A percentile compares a stretch with the other conserved stretches of the same genome.
phyloP scores from a whole-genome alignment of 768 basidiomycete species.

The Boletellus ananiceps region DNA sequence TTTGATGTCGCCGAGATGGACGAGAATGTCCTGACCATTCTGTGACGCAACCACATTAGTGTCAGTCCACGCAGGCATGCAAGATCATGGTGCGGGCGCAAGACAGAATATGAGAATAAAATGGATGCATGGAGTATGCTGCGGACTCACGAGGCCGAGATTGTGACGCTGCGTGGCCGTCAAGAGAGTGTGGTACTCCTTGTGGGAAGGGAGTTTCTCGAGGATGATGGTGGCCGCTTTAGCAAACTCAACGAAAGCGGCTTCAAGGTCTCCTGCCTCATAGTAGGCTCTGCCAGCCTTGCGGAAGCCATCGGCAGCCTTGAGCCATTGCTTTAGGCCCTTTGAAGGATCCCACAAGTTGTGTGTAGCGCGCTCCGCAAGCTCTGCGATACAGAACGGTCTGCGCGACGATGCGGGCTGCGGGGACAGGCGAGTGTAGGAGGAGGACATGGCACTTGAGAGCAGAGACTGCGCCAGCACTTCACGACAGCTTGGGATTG shows the following conservation, averaged over 20 bases:
- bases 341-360: constrained; percentile 53
- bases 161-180: constrained; percentile 58
- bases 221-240: constrained; percentile 73
- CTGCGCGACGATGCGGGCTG: constrained; percentile 27
- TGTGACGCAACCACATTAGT: constrained; percentile 30
- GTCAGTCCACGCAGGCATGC: constrained; percentile 1
- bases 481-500: constrained; percentile 8
- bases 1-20: constrained; percentile 61
- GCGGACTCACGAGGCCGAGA: constrained; percentile 59
- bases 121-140: constrained; percentile 3
- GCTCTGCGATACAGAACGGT: constrained; percentile 61
- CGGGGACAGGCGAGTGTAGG: constrained; percentile 15
- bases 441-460: constrained; percentile 19
- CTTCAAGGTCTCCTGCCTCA: constrained; percentile 55
- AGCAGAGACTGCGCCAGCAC: constrained; percentile 16
- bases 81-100: not conserved
- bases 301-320: constrained; percentile 58
- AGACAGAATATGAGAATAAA: not conserved
- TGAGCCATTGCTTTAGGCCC: constrained; percentile 64
- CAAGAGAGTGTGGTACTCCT: constrained; percentile 56
- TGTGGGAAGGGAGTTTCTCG: constrained; percentile 72
- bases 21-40: constrained; percentile 75
- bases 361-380: constrained; percentile 56
- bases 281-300: constrained; percentile 47
- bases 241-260: constrained; percentile 68